Evolutionary conservation across 768 basidiomycete species (phyloP).

Genomic region (Mycena floridula): DNA sequence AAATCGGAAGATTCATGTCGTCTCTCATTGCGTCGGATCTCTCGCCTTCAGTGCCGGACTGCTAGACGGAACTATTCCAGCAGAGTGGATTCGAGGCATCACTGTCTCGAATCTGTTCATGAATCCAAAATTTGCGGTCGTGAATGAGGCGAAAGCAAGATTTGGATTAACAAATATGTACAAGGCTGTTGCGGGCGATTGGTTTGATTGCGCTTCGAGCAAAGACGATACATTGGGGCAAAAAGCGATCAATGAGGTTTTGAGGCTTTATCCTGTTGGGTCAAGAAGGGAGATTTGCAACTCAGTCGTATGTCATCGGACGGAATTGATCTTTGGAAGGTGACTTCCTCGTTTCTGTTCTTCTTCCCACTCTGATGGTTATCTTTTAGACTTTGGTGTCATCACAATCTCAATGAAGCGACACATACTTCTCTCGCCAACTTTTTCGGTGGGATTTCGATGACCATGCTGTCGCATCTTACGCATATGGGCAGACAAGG

Average conservation of each 20-base stretch:
- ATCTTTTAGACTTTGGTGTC: slow-evolving; percentile 9
- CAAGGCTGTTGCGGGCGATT: background rate
- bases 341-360: background rate
- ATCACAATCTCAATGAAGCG: slow-evolving; percentile 11
- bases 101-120: slow-evolving; percentile 12
- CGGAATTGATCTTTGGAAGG: slow-evolving; percentile 7
- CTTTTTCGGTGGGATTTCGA: slow-evolving; percentile 11
- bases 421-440: slow-evolving; percentile 10
- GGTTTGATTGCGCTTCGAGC: background rate
- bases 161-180: slow-evolving; percentile 6
- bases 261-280: slow-evolving; percentile 12
- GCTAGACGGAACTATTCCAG: slow-evolving; percentile 11
- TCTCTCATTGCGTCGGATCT: slow-evolving; percentile 9
- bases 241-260: slow-evolving; percentile 9
- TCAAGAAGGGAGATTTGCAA: slow-evolving; percentile 9
- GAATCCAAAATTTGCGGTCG: slow-evolving; percentile 3
- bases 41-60: slow-evolving; percentile 8
- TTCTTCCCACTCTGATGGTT: background rate
- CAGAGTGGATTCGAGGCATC: slow-evolving; percentile 10
- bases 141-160: slow-evolving; percentile 9
- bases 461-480: slow-evolving; percentile 7
- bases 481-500: slow-evolving; percentile 6
- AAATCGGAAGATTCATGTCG: slow-evolving; percentile 6
- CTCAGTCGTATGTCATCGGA: slow-evolving; percentile 12
- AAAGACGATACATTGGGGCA: slow-evolving; percentile 1